phyloP scores from a whole-genome alignment of 805 yeast species.

The Hanseniaspora guilliermondii region DNA sequence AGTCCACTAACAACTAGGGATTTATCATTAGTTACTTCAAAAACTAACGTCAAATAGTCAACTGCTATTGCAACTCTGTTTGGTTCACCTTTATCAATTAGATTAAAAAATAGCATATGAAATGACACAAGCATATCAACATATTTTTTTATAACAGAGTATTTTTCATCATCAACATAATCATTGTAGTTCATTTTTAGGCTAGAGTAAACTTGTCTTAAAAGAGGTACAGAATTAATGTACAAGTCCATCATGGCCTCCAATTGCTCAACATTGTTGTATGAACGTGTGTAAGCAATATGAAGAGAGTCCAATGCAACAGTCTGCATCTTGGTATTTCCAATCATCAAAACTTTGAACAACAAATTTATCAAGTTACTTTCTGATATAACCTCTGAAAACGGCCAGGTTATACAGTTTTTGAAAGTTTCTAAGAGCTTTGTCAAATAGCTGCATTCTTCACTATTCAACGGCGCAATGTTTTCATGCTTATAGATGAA shows the following conservation, averaged over 20 bases:
- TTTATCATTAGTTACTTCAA: slow-evolving; percentile 70
- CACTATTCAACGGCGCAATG: slow-evolving; percentile 28
- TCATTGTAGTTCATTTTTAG: slow-evolving; percentile 42
- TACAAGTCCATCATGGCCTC: slow-evolving; percentile 66
- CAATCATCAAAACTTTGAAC: slow-evolving; percentile 43
- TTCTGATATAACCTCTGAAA: slow-evolving; percentile 57
- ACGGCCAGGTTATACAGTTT: slow-evolving; percentile 83
- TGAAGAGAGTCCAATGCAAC: slow-evolving; percentile 86
- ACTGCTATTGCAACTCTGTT: slow-evolving; percentile 37
- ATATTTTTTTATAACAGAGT: slow-evolving; percentile 73
- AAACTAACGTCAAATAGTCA: slow-evolving; percentile 59
- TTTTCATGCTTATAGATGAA: slow-evolving; percentile 8
- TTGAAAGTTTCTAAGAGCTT: slow-evolving; percentile 71
- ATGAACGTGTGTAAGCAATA: slow-evolving; percentile 69
- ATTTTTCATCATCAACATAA: slow-evolving; percentile 65
- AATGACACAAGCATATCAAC: slow-evolving; percentile 87
- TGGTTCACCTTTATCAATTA: slow-evolving; percentile 25
- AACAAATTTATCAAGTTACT: slow-evolving; percentile 56
- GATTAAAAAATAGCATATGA: slow-evolving; percentile 59
- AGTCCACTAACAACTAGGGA: slow-evolving; percentile 83
- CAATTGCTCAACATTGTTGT: slow-evolving; percentile 54
- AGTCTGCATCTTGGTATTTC: slow-evolving; percentile 58
- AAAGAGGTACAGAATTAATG: slow-evolving; percentile 64
- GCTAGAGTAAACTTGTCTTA: slow-evolving; percentile 49
- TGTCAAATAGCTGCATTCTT: slow-evolving; percentile 41